phyloP scores from a whole-genome alignment of 116 monocot species.

The Iris pallida region DNA sequence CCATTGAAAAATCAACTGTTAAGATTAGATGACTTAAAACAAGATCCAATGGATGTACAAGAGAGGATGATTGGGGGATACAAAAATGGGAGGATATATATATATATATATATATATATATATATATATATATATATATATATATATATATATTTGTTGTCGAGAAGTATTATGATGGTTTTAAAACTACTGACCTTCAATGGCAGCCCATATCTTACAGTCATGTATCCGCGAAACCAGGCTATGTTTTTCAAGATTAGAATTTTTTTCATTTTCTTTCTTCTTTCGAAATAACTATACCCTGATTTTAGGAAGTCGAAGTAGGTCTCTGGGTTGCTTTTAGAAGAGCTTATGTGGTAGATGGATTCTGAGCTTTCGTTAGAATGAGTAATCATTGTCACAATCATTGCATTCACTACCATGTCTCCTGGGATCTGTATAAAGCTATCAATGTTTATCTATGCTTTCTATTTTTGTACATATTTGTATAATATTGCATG shows the following conservation, averaged over 20 bases:
- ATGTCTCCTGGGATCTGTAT: conserved; percentile 35
- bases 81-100: neutral
- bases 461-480: neutral
- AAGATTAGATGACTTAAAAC: too few species aligned
- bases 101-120: too few species aligned
- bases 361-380: conserved; percentile 13
- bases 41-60: too few species aligned
- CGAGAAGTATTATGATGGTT: neutral
- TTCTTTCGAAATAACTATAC: conserved; percentile 13
- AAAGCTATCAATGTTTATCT: neutral
- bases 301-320: conserved; percentile 2
- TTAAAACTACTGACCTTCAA: conserved; percentile 27
- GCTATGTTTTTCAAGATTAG: conserved; percentile 12
- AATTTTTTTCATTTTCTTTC: conserved; percentile 1
- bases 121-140: too few species aligned
- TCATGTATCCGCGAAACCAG: conserved; percentile 20
- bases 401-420: conserved; percentile 45
- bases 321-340: conserved; percentile 27
- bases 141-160: neutral
- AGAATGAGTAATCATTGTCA: conserved; percentile 21
- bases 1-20: too few species aligned
- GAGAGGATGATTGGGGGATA: too few species aligned
- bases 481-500: neutral
- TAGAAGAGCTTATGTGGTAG: conserved; percentile 43
- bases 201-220: conserved; percentile 28